Base-by-base conservation (phyloP, 345 rosid genomes). In the Sonneratia alba region DNA sequence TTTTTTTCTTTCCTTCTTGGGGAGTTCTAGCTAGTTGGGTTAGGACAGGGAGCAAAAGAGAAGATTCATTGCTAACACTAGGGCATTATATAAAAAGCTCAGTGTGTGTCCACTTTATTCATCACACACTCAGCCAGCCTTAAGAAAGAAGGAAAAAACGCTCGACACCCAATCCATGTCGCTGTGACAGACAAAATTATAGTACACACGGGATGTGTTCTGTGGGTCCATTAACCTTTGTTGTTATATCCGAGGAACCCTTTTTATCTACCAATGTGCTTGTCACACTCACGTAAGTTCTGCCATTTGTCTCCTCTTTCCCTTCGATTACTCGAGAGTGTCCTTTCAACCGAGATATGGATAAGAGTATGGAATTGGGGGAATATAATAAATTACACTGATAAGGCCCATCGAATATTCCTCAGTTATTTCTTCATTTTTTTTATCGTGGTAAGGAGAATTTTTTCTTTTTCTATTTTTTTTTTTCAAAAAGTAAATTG, bases 111-210 rank as follows among this genome's bases (percentile, higher is more conserved):
- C 34, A 57, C 32, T 57, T 57, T 57, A 21, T 19, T 57, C 5
- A 57, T 57, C n/a, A 2, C 32, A 9, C 63, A 22, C n/a, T 57
- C 63, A 57, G 63, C 63, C 63, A 57, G 63, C 63, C 63, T 57
- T 57, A 57, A 57, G 7, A 57, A n/a, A 57, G 63, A 57, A 57
- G 63, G 63, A 57, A 57, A 57, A 57, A 57, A 57, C 63, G 63
- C 12, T 55, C 8, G 13, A 34, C 34, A 10, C 51, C 36, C 63
- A 27, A 36, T 61, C 27, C 57, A 53, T 32, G 3, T 3, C 64
- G 16, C 71, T 24, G 56, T 3, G 62, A 18, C 24, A 22, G 32
- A 27, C 32, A 48, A 38, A 22, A 19, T 69, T 37, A 38, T 32
- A 22, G 43, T 5, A 53, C 38, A 21, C 45, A n/a, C 4, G 19